Evolutionary conservation across 2,329 filamentous ascomycete species (phyloP), one percentile per base, ranked within the genome.

Genomic region (Sporothrix brunneoviolacea): DNA sequence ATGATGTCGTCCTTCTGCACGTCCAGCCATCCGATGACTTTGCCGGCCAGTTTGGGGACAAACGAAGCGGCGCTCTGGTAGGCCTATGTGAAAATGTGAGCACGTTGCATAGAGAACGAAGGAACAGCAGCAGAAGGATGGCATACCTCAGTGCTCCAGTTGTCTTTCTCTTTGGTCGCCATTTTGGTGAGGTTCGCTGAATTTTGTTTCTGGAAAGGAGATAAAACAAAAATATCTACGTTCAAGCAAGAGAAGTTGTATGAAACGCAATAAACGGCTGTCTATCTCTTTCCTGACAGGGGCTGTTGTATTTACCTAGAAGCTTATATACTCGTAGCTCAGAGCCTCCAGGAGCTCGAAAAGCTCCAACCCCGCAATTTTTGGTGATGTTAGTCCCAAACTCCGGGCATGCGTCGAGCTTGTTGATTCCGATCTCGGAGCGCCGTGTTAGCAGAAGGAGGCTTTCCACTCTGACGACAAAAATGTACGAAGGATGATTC

Each of bases 51-150:
- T 59, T 80, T 78, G 4, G 82, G 80, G 8, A 84, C 81, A 58
- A 84, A 85, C 0, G 77, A 75, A 8, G 81, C 82, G 2, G 80
- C 75, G 52, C 75, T 68, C 53, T 80, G 75, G 60, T 84, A 85
- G 28, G 73, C 74, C 76, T 81, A 53, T 10, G 12, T 3, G 40
- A 10, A 22, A 15, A 2, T n/a, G 19, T 36, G 5, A 42, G 30
- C 13, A 21, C 2, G 1, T 22, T 5, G n/a, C 18, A 33, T 21
- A n/a, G 4, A 6, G 16, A 8, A 15, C 2, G 8, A 28, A 33
- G 28, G 12, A 33, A 22, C 3, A 16, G 22, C 4, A 8, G 32
- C 6, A 24, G 7, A 9, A 13, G 4, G 16, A 33, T 8, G 32
- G 16, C 36, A 7, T 55, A 66, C 69, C 64, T 71, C 66, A 2